Base-by-base conservation (phyloP, 257 asterid species). In the Forsythia suspensa region DNA sequence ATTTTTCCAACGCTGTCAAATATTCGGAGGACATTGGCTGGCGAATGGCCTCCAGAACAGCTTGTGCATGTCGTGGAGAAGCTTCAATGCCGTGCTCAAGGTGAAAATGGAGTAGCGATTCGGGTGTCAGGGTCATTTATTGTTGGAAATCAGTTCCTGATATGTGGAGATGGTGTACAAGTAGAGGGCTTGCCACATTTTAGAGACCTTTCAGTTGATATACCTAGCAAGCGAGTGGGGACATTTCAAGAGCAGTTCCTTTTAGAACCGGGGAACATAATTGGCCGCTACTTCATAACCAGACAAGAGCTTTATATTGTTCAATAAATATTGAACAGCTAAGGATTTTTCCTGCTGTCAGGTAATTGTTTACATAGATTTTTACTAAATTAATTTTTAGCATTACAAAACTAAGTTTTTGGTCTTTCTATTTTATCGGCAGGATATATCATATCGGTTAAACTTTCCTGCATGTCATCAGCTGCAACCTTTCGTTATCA, bases 31-130 rank as follows among this genome's bases (percentile, higher is more conserved):
- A 95, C 96, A 12, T 89, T 93, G 84, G 94, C 92, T 10, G 99
- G 99, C 8, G 97, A 93, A 61, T 91, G 98, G 98, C 92, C 97
- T 71, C 91, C 97, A 10, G 97, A 95, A 82, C 92, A 95, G 90
- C 97, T 93, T 16, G 97, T 93, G 75, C 99, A 95, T 80, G 96
- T 93, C 15, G 99, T 92, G 82, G 99, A 95, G 88, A 95, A 93
- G 82, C 94, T 95, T 46, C 99, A 95, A 73, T 95, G 99, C 55
- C 97, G 97, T 37, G 86, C 91, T 72, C 86, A 91, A 63, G 90
- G 96, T 74, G 82, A 86, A 51, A 86, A 87, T 24, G 97, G 94
- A 41, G 89, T 96, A 8, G 97, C 92, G 37, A 93, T 94, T 41
- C 99, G 98, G 18, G 97, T 89, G 2, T 80, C 94, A 0, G 99